Evolutionary conservation across 164 flowering plant species (phyloP).

Genomic region (Dillenia turbinata): DNA sequence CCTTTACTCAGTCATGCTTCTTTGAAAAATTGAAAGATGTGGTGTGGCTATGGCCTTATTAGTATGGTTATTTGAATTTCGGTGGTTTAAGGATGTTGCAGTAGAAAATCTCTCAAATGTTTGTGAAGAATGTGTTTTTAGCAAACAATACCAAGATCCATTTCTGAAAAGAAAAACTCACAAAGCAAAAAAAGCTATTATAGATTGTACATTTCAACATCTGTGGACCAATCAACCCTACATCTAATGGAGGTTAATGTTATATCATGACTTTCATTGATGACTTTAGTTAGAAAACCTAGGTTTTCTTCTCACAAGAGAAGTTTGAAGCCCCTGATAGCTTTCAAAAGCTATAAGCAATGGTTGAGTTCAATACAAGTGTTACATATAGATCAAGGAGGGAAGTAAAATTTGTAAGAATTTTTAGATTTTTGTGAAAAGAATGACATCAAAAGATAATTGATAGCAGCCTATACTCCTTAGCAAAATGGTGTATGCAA

Average conservation of each 20-base stretch:
- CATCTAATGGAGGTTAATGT: conserved; percentile 8
- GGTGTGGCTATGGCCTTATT: conserved; percentile 4
- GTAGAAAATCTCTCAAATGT: conserved; percentile 7
- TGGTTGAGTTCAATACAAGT: conserved; percentile 1
- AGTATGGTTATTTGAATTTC: conserved; percentile 5
- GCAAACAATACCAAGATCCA: neutral
- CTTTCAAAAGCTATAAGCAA: conserved; percentile 5
- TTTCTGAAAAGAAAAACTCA: conserved; percentile 9
- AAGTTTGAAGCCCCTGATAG: conserved; percentile 1
- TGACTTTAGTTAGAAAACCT: conserved; percentile 3
- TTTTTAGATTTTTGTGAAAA: conserved; percentile 3
- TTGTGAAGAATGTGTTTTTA: conserved; percentile 6
- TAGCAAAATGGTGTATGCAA: neutral
- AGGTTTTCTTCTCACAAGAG: conserved; percentile 7
- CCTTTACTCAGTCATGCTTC: neutral
- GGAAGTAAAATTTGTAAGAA: conserved; percentile 4
- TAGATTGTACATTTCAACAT: conserved; percentile 10
- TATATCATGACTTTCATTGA: neutral
- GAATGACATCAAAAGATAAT: neutral
- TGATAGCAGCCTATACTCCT: neutral
- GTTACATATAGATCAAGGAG: conserved; percentile 2
- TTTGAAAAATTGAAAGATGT: conserved; percentile 3
- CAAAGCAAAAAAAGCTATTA: conserved; percentile 6
- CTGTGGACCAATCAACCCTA: conserved; percentile 9
- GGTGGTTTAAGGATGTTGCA: neutral